Conservation (phyloP, 805 yeast genomes). For the Metschnikowia shivogae region DNA sequence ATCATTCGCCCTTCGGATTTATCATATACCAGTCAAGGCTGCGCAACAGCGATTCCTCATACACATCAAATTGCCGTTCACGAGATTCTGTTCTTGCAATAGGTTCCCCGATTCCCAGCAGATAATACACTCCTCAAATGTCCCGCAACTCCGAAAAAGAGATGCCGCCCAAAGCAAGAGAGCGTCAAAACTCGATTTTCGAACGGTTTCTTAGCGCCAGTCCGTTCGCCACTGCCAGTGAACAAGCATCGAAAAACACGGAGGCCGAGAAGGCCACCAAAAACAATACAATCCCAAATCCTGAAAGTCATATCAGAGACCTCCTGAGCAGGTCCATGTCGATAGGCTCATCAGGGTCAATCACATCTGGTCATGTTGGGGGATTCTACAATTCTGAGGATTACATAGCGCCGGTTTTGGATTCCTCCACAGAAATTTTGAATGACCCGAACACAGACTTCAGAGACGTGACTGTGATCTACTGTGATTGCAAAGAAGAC, state of each 20-base stretch:
- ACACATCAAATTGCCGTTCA: too few relatives aligned
- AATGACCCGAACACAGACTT: slow-evolving; percentile 24
- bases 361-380: not conserved
- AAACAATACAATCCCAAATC: not conserved
- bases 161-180: not conserved
- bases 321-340: slow-evolving; percentile 7
- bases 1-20: too few relatives aligned
- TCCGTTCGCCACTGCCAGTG: slow-evolving; percentile 1
- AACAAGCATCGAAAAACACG: not conserved
- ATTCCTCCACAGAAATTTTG: slow-evolving; percentile 28
- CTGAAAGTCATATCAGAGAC: not conserved
- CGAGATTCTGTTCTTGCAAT: too few relatives aligned
- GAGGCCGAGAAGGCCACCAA: not conserved
- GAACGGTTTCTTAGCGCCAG: slow-evolving; percentile 6
- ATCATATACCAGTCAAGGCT: too few relatives aligned
- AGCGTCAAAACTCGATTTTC: slow-evolving; percentile 5
- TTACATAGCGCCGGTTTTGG: slow-evolving; percentile 29
- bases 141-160: not conserved
- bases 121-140: not conserved
- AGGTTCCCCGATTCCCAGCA: too few relatives aligned
- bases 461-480: slow-evolving; percentile 23
- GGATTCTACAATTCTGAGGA: slow-evolving; percentile 27
- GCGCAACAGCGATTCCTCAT: too few relatives aligned
- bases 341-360: slow-evolving; percentile 4
- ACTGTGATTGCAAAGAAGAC: slow-evolving; percentile 6